These are phyloP conservation scores for Coemansia furcata DNA, from an alignment of 192 early-diverging fungal species.

Conservation along the genomic window DNA sequence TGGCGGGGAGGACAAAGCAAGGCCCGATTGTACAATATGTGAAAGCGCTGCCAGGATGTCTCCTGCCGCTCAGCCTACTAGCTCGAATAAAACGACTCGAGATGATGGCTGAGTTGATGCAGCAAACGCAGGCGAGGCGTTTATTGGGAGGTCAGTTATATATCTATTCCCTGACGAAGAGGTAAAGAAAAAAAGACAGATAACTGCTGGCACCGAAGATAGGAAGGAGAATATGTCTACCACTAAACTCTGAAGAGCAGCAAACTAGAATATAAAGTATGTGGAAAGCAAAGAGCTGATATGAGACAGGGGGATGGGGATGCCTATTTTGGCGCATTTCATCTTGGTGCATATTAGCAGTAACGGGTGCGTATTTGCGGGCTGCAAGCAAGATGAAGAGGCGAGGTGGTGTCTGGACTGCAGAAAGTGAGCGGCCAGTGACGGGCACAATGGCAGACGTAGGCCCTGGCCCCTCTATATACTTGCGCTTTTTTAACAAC, in stretches of 20 bases:
- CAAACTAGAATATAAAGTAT: background rate
- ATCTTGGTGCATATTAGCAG: background rate
- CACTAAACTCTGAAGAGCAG: background rate
- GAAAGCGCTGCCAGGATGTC: background rate
- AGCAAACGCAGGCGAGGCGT: constrained; percentile 3
- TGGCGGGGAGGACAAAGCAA: background rate
- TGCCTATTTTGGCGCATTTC: background rate
- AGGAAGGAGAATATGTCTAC: background rate
- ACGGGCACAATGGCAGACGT: background rate
- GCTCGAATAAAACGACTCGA: background rate
- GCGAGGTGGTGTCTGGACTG: background rate
- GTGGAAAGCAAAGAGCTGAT: background rate
- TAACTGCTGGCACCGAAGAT: background rate
- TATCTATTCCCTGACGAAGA: background rate
- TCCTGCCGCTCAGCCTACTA: background rate
- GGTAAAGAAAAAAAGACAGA: background rate
- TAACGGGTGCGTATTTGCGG: background rate
- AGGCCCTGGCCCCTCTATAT: background rate
- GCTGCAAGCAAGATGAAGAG: background rate
- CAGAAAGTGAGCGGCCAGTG: background rate
- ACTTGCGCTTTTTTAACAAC: background rate
- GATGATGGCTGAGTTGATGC: background rate
- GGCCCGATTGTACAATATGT: background rate
- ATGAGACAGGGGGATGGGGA: background rate
- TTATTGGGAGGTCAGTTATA: background rate